These are phyloP conservation scores for Mixia osmundae DNA, from an alignment of 1,284 basidiomycete species.

Conservation along the genomic window DNA sequence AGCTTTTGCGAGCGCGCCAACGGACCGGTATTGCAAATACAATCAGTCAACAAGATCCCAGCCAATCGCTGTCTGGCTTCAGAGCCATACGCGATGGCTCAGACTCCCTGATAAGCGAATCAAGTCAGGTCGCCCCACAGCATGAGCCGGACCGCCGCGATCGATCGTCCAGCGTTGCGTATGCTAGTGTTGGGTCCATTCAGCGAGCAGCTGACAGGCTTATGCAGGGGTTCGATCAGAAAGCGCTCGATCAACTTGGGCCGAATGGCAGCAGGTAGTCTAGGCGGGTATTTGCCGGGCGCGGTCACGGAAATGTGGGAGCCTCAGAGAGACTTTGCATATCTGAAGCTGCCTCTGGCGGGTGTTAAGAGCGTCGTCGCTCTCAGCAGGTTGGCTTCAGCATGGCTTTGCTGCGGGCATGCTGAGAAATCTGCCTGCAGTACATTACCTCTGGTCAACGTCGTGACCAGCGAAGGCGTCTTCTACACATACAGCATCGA, in stretches of 20 bases:
- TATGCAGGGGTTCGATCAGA: conserved; percentile 26
- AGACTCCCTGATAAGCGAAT: too few relatives aligned
- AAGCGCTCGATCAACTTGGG: conserved; percentile 52
- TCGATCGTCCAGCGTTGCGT: background rate
- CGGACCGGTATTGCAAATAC: too few relatives aligned
- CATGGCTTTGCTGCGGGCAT: background rate
- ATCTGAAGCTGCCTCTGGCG: conserved; percentile 56
- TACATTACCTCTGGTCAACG: conserved; percentile 89
- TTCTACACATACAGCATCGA: conserved; percentile 94
- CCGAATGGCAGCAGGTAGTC: conserved; percentile 50
- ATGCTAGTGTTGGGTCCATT: background rate
- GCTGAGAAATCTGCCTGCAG: conserved; percentile 24
- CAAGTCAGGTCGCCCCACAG: background rate
- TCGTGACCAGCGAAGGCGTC: conserved; percentile 79
- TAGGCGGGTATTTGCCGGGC: conserved; percentile 75
- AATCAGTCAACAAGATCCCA: too few relatives aligned
- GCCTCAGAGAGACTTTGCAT: conserved; percentile 83
- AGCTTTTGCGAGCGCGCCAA: too few relatives aligned
- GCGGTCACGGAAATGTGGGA: conserved; percentile 94
- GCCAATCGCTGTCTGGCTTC: too few relatives aligned
- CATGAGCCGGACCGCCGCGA: background rate
- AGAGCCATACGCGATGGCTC: too few relatives aligned
- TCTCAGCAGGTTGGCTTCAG: conserved; percentile 42
- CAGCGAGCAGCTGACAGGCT: too few relatives aligned
- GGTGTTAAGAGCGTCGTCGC: conserved; percentile 52